These are phyloP conservation scores for Termitomyces sp. DNA, from an alignment of 768 basidiomycete species.

Conservation along the genomic window DNA sequence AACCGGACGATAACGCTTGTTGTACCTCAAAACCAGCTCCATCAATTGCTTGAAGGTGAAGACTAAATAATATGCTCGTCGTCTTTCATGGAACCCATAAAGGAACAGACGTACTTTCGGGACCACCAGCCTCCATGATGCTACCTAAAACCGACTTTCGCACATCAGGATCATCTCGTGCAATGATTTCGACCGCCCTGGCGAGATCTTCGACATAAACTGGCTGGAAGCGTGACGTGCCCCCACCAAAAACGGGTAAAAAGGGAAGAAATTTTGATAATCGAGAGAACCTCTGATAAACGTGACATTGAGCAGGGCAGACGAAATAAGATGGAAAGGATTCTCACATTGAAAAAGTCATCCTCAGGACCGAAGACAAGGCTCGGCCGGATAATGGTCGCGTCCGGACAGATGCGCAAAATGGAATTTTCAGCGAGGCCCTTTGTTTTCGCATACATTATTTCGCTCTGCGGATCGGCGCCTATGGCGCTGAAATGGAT, in stretches of 20 bases:
- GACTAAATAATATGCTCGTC: constrained; percentile 35
- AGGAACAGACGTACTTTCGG: constrained; percentile 25
- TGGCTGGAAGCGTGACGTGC: constrained; percentile 63
- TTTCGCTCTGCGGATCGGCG: constrained; percentile 52
- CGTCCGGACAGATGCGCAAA: constrained; percentile 38
- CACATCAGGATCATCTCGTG: constrained; percentile 39
- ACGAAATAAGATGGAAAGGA: neutral
- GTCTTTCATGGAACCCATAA: neutral
- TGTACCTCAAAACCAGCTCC: constrained; percentile 55
- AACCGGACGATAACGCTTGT: constrained; percentile 49
- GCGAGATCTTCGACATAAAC: constrained; percentile 72
- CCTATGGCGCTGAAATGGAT: constrained; percentile 74
- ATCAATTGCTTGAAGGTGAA: constrained; percentile 68
- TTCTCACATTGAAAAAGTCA: constrained; percentile 65
- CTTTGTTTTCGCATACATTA: constrained; percentile 61
- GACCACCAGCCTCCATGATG: constrained; percentile 43
- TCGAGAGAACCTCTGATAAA: constrained; percentile 53
- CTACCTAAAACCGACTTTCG: constrained; percentile 45
- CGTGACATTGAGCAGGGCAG: neutral
- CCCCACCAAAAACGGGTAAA: constrained; percentile 76
- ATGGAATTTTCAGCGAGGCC: constrained; percentile 58
- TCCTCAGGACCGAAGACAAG: constrained; percentile 77
- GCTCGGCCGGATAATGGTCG: constrained; percentile 68
- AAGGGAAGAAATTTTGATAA: constrained; percentile 61
- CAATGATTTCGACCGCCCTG: constrained; percentile 53